These are phyloP conservation scores for Podaxis sp. DNA, from an alignment of 768 basidiomycete genomes.

Conservation along the genomic window DNA sequence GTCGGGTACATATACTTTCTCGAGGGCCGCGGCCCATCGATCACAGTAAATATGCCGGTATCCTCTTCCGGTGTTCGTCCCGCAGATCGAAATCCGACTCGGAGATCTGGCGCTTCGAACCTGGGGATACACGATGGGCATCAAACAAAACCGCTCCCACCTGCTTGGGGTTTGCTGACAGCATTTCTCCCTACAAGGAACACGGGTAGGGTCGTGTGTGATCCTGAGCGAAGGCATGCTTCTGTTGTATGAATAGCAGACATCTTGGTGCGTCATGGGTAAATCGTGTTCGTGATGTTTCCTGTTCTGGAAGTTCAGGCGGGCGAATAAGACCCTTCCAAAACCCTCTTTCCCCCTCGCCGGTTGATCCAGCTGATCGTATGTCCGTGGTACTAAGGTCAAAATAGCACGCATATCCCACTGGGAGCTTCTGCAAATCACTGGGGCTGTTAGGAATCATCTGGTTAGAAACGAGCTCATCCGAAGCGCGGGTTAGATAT, in stretches of 20 bases:
- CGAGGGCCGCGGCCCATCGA: conserved; percentile 7
- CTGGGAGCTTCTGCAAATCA: neutral
- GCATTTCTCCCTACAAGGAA: conserved; percentile 3
- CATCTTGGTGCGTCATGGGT: conserved; percentile 6
- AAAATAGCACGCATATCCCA: neutral
- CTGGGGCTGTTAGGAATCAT: neutral
- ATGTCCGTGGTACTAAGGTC: conserved; percentile 3
- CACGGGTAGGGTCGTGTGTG: conserved; percentile 3
- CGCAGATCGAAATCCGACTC: conserved; percentile 13
- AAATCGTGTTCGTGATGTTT: neutral
- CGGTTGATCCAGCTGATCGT: neutral
- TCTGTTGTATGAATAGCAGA: neutral
- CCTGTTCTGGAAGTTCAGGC: neutral
- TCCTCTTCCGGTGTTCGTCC: conserved; percentile 7
- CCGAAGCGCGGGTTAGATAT: neutral
- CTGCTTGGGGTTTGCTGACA: conserved; percentile 3
- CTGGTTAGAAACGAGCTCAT: neutral
- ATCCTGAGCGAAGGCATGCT: conserved; percentile 1
- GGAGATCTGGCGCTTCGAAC: conserved; percentile 13
- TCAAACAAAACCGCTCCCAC: conserved; percentile 9
- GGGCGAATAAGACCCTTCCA: neutral
- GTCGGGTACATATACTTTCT: conserved; percentile 4
- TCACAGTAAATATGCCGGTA: neutral
- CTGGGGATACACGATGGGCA: conserved; percentile 11
- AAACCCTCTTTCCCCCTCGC: neutral